Conservation (phyloP, 305 asterid genomes). For the Solanum hybrid region DNA sequence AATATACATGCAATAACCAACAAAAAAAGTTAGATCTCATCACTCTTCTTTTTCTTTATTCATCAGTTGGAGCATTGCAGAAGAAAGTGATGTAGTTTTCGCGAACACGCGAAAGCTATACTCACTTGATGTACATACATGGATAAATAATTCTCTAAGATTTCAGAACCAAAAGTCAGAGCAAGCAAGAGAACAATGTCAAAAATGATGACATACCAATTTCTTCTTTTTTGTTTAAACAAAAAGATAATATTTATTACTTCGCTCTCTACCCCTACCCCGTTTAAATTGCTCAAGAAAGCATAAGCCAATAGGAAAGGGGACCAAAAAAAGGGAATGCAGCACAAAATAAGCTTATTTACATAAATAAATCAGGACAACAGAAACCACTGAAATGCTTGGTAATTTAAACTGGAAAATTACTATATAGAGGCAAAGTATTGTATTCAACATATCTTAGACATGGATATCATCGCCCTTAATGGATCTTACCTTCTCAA, state of each 20-base stretch:
- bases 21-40: background rate
- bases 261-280: background rate
- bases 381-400: background rate
- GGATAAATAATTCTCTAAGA: background rate
- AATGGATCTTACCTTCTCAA: conserved; percentile 58
- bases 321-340: background rate
- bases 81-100: background rate
- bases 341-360: background rate
- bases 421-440: background rate
- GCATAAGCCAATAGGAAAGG: background rate
- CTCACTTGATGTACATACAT: background rate
- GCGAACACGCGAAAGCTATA: background rate
- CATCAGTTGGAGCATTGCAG: background rate
- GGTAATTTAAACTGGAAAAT: background rate
- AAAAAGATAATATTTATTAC: background rate
- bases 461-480: background rate
- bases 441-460: background rate
- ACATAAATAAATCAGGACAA: background rate
- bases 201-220: background rate
- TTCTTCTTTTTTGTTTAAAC: background rate
- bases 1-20: background rate
- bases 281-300: background rate
- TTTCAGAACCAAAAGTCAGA: background rate
- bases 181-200: background rate
- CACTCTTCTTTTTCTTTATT: background rate